Base-by-base conservation (phyloP, 2,329 filamentous ascomycete genomes). In the Aspergillus sp. region DNA sequence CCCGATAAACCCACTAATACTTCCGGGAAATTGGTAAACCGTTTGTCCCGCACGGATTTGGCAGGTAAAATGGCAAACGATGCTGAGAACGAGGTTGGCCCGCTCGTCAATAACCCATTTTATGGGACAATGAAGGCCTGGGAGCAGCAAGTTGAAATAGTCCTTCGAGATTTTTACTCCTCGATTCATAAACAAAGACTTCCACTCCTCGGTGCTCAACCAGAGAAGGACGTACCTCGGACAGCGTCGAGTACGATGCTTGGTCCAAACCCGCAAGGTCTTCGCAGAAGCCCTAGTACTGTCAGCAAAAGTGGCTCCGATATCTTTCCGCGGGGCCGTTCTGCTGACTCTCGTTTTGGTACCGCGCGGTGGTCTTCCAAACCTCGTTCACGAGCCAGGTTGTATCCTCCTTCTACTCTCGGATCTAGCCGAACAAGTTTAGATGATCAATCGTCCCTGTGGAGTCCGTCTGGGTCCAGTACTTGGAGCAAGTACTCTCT, bases 401-500 rank as follows among this genome's bases (percentile, higher is more conserved):
- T 91, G 27, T 88, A 95, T 62, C 88, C 89, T 41, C 84, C 86
- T 51, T 93, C 89, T 41, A 91, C 90, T 12, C 86, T 96, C 70
- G 92, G 90, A 23, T 97, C 93, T 0, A 97, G 92, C 70, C 86
- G 93, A 51, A 98, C 93, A 9, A 98, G 93, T 74, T 86, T 99
- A 63, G 95, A 99, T 59, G 95, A 99, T 67, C 86, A 87, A 59
- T 90, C 87, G 60, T 96, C 91, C 2, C 83, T 97, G 47, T 98
- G 91, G 91, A 97, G 91, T 66, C 95, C 95, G 11, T 91, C 91
- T 19, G 84, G 82, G 15, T 96, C 92, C n/a, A 96, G 92, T 63
- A 95, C 90, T 0, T 97, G 93, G 92, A 97, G 93, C 77, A 93
- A 91, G 68, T 90, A 95, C 69, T 98, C 93, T 0, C 82, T 96